Base-by-base conservation (phyloP, 176 grass and related monocot genomes). In the Cocos nucifera region DNA sequence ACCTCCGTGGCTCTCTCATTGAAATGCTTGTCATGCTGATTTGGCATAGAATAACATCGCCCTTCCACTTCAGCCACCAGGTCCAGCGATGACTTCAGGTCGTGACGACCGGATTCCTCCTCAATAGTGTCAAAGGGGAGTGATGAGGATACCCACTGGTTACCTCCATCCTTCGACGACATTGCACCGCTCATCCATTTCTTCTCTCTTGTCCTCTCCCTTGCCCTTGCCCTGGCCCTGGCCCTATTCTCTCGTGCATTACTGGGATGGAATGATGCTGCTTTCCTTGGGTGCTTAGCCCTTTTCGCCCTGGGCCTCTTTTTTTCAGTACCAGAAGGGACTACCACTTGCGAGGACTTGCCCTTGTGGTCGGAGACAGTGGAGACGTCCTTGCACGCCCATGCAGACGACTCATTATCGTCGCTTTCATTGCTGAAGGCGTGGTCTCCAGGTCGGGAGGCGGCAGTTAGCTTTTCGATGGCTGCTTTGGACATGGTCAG, bases 201-300 rank as follows among this genome's bases (percentile, higher is more conserved):
- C 79, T 90, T 90, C 76, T 90, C 87, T 79, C 49, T 88, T 4
- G 92, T 96, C 59, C 92, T 54, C 82, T 95, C 89, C 61, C 85
- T 80, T 21, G 89, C 89, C 70, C 89, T 79, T 69, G 87, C 87
- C 75, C 92, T 79, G 4, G 87, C 92, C 82, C 83, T 90, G 0
- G 83, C 78, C 69, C 92, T 68, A 27, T 77, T 54, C 59, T 96
- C 92, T 69, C 84, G 87, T 65, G 83, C 92, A 10, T 73, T 67
- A 17, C 67, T 70, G 15, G 70, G 73, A 75, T 88, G 76, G 17
- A 65, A n/a, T n/a, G n/a, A 44, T 58, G 55, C 62, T 3, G 57
- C 71, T 22, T 21, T 63, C 44, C 75, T 79, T 8, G 62, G 54
- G 7, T 78, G 64, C 64, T 84, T 75, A n/a, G 27, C 49, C 66